Evolutionary conservation across 1,139 yeast species (phyloP).

Genomic region (Zhuliangozyma blackwelliae): DNA sequence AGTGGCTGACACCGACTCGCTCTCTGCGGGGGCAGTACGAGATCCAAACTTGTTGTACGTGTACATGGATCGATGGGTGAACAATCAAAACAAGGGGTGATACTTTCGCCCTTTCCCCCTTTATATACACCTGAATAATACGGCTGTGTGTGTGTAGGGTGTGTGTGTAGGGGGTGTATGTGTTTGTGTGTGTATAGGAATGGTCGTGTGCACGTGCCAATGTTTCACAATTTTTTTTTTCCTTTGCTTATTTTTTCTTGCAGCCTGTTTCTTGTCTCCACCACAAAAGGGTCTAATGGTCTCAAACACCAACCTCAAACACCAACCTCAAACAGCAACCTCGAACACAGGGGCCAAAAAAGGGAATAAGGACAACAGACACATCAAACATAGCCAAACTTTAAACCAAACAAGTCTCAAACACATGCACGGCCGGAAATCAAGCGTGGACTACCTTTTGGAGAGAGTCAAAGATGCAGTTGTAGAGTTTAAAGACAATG

Average conservation of each 20-base stretch:
- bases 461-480: conserved; percentile 4
- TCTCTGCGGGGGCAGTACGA: conserved; percentile 8
- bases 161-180: neutral
- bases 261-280: neutral
- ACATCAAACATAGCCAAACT: too few species aligned
- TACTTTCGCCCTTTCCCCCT: too few species aligned
- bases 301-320: too few species aligned
- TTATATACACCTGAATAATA: too few species aligned
- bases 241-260: neutral
- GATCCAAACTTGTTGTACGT: conserved; percentile 15
- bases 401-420: neutral
- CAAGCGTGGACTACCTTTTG: conserved; percentile 6
- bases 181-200: neutral
- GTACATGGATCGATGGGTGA: conserved; percentile 6
- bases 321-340: too few species aligned
- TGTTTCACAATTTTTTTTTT: neutral
- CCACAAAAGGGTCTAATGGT: too few species aligned
- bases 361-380: too few species aligned
- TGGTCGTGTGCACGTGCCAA: neutral
- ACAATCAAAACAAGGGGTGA: neutral
- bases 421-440: neutral
- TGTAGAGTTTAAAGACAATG: conserved; percentile 5
- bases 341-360: too few species aligned
- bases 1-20: neutral
- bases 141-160: too few species aligned